phyloP scores from a whole-genome alignment of 306 rosid genomes.

The Purshia tridentata region DNA sequence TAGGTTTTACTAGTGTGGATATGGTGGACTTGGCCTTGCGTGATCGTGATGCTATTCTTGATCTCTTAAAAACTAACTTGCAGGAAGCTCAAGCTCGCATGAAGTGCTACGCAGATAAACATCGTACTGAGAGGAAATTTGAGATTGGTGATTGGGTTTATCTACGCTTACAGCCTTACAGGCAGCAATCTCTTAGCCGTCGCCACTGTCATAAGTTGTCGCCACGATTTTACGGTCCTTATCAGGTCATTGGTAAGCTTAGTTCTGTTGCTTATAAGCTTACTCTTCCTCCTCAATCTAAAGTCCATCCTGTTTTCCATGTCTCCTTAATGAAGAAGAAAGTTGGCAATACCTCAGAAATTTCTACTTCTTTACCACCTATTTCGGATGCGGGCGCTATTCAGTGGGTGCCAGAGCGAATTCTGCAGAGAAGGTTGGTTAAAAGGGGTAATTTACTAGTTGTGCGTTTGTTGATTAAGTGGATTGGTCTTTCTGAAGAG shows the following conservation, averaged over 20 bases:
- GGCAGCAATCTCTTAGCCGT: neutral
- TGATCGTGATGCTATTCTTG: too few relatives aligned
- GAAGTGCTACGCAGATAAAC: neutral
- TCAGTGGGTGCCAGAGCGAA: too few relatives aligned
- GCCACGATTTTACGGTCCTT: neutral
- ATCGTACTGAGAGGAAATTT: neutral
- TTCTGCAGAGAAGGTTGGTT: too few relatives aligned
- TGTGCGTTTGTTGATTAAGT: too few relatives aligned
- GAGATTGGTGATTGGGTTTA: neutral
- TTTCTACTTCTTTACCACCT: too few relatives aligned
- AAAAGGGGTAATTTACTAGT: too few relatives aligned
- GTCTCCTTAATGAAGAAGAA: neutral
- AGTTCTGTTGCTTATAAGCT: neutral
- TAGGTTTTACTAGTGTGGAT: too few relatives aligned
- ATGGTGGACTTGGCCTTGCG: too few relatives aligned
- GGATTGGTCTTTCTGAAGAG: too few relatives aligned
- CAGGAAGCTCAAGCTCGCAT: neutral
- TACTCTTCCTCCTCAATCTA: neutral
- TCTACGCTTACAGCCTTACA: neutral
- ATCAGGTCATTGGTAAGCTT: accelerated
- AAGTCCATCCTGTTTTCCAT: neutral
- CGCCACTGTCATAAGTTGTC: neutral
- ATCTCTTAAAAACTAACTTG: too few relatives aligned
- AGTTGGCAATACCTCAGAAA: neutral
- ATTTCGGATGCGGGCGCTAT: too few relatives aligned